phyloP scores from a whole-genome alignment of 2,329 filamentous ascomycete species.

The Colletotrichum cuscutae region DNA sequence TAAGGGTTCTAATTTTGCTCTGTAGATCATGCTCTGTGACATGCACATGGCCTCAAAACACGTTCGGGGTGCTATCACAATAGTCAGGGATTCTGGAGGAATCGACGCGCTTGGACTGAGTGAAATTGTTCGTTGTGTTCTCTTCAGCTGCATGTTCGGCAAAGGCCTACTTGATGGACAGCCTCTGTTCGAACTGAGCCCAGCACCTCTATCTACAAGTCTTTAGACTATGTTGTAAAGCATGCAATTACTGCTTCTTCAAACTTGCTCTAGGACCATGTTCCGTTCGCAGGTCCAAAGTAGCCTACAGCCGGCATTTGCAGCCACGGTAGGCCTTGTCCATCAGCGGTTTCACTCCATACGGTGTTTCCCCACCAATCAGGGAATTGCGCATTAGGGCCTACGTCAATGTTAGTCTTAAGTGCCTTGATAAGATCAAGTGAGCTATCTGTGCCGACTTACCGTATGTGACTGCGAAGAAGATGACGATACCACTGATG shows the following conservation, averaged over 20 bases:
- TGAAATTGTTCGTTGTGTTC: background rate
- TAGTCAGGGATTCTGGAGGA: background rate
- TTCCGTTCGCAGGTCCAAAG: constrained; percentile 26
- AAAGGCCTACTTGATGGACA: background rate
- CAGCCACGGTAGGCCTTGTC: constrained; percentile 12
- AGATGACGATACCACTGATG: constrained; percentile 63
- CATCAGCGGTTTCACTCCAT: constrained; percentile 27
- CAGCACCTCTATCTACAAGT: background rate
- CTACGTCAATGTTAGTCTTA: constrained; percentile 46
- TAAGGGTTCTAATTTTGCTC: background rate
- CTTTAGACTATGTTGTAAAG: background rate
- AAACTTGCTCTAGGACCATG: constrained; percentile 1
- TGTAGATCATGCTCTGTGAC: background rate
- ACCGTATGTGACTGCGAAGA: constrained; percentile 49
- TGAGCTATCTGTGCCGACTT: constrained; percentile 35
- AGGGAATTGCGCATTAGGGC: constrained; percentile 54
- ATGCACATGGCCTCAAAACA: background rate
- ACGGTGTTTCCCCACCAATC: constrained; percentile 63
- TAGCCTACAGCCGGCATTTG: constrained; percentile 22
- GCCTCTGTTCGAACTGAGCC: background rate
- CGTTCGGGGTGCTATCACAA: background rate
- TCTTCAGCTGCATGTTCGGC: background rate
- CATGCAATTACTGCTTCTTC: too few species aligned
- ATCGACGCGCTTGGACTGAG: background rate
- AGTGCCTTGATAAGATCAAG: background rate